These are phyloP conservation scores for Diutina ranongensis DNA, from an alignment of 1,139 yeast genomes.

Conservation along the genomic window DNA sequence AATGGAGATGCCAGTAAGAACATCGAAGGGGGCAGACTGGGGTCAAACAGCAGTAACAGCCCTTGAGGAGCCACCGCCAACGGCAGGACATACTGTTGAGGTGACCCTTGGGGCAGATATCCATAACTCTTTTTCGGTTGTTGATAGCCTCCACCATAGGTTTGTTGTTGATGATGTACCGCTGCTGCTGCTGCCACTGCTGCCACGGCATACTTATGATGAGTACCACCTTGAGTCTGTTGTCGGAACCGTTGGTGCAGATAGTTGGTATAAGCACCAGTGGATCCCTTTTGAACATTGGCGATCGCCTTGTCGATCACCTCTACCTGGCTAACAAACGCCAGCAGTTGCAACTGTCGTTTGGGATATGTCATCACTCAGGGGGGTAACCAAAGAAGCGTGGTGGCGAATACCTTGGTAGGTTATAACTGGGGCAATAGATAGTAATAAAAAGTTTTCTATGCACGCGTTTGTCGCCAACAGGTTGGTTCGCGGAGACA, in stretches of 20 bases:
- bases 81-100: neutral
- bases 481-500: neutral
- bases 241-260: neutral
- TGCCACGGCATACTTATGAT: conserved; percentile 4
- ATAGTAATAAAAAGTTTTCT: neutral
- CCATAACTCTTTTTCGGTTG: neutral
- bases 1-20: neutral
- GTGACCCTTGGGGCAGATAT: conserved; percentile 1
- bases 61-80: neutral
- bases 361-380: conserved; percentile 14
- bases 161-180: neutral
- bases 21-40: neutral
- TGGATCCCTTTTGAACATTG: neutral
- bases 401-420: too few relatives aligned
- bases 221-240: neutral
- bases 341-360: conserved; percentile 18
- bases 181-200: conserved; percentile 6
- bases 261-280: neutral
- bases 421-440: neutral
- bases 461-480: conserved; percentile 2
- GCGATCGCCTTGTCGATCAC: conserved; percentile 14
- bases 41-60: neutral
- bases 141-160: neutral
- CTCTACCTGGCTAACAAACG: conserved; percentile 25
- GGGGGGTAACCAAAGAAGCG: too few relatives aligned